Evolutionary conservation across 805 yeast genomes (phyloP), one percentile per base, ranked within the genome.

Genomic region (Candida nitratophila): DNA sequence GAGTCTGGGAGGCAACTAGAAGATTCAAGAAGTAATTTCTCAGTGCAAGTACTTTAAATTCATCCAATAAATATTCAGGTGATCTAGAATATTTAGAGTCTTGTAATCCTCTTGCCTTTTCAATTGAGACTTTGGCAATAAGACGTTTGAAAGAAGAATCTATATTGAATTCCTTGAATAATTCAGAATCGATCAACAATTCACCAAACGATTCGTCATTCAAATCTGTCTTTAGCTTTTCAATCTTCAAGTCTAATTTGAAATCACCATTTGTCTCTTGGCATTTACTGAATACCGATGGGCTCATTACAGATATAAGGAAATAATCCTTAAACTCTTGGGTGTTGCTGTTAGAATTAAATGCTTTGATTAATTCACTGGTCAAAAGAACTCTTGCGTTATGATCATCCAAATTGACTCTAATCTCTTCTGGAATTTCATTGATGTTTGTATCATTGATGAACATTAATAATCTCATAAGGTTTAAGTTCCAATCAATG

Each of bases 1-100:
- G 71, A 0, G 80, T 74, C 37, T 77, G 74, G 8, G 77, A 72
- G 4, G 79, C 80, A 12, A 77, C 79, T 12, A 77, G 70, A 44
- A 75, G 57, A 54, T 75, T 75, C n/a, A 75, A 63, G 44, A 75
- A 61, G 48, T 71, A 75, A 56, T 75, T 74, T 42, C 77, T 54
- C 27, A 74, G 54, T 4, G 79, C 77, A 22, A 73, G 65, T 41
- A 69, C 69, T 54, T 68, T 70, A 43, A 61, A 71, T 40, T 66
- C 61, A 47, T 41, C 21, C 15, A 41, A 20, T 33, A 46, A 33
- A 26, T 26, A 37, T 66, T 36, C 16, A 4, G 10, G 3, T 38
- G 33, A 17, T 21, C 26, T 17, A 15, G 24, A 29, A 21, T 20
- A 66, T 17, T 40, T 34, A 14, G 32, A n/a, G 8, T 40, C 33